Percentiles rank a stretch among this genome's conserved stretches.
Evolutionary conservation across 164 flowering plant genomes (phyloP).

Genomic region (Malania oleifera): DNA sequence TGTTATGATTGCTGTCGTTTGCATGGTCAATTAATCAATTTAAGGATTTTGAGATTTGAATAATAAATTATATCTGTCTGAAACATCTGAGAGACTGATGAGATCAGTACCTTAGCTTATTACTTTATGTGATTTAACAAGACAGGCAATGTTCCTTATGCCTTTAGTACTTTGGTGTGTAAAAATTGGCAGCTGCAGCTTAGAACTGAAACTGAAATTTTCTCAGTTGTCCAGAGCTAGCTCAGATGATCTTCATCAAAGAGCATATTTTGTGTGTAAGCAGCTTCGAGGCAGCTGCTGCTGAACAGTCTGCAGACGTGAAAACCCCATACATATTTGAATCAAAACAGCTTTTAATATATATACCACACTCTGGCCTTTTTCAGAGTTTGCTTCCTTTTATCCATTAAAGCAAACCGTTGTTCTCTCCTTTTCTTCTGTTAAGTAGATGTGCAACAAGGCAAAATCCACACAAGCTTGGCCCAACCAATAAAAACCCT

Average conservation of each 20-base stretch:
- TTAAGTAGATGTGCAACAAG: no score
- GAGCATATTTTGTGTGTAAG: constrained; percentile 2
- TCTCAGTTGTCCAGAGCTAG: constrained; percentile 11
- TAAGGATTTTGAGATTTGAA: constrained; percentile 25
- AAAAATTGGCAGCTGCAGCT: constrained; percentile 21
- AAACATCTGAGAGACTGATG: constrained; percentile 15
- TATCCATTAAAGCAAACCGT: neutral
- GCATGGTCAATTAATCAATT: constrained; percentile 15
- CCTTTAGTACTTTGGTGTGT: constrained; percentile 49
- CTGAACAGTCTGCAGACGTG: constrained; percentile 11
- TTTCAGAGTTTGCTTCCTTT: neutral
- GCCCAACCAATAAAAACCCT: neutral
- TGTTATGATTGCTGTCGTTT: constrained; percentile 12
- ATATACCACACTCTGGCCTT: no score
- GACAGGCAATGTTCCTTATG: constrained; percentile 66
- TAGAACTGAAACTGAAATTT: constrained; percentile 20
- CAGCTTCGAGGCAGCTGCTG: constrained; percentile 3
- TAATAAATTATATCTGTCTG: constrained; percentile 15
- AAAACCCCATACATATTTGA: constrained; percentile 11
- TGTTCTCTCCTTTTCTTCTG: neutral
- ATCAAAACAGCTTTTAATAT: neutral
- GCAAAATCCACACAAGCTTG: no score
- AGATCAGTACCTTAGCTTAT: constrained; percentile 19
- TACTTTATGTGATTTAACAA: constrained; percentile 61
- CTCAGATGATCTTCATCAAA: constrained; percentile 12